Evolutionary conservation across 306 rosid species (phyloP).

Genomic region (Crataegus laevigata): DNA sequence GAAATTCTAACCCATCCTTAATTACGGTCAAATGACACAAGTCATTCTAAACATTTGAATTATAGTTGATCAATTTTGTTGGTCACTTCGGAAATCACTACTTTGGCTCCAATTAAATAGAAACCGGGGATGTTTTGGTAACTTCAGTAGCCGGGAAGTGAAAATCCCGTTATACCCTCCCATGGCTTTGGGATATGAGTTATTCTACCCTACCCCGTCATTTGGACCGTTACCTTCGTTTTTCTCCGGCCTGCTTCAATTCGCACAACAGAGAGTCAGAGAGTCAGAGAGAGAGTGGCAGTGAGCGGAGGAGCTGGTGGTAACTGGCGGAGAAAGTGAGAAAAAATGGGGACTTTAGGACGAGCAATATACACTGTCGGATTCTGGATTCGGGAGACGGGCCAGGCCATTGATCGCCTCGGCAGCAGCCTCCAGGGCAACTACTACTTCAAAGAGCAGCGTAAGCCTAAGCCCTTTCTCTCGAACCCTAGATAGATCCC

Average conservation of each 20-base stretch:
- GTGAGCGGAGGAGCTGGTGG: background rate
- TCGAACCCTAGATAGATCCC: constrained; percentile 13
- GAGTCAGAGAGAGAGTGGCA: background rate
- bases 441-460: constrained; percentile 69
- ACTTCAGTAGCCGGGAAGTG: background rate
- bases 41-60: no score
- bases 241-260: constrained; percentile 8
- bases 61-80: no score
- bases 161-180: constrained; percentile 26
- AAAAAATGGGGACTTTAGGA: constrained; percentile 69
- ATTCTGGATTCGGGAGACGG: constrained; percentile 77
- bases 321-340: background rate
- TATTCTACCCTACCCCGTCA: constrained; percentile 14
- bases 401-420: constrained; percentile 80
- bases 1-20: no score
- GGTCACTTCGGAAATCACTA: no score
- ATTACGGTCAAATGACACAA: no score
- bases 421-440: constrained; percentile 75
- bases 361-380: constrained; percentile 73
- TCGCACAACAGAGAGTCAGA: background rate
- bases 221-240: background rate
- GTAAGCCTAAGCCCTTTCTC: constrained; percentile 23
- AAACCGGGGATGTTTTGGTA: background rate
- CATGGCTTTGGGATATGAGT: constrained; percentile 2
- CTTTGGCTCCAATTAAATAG: background rate